Percentiles rank a stretch among this genome's conserved stretches.
phyloP scores from a whole-genome alignment of 805 yeast species.

The Priceomyces fermenticarens region DNA sequence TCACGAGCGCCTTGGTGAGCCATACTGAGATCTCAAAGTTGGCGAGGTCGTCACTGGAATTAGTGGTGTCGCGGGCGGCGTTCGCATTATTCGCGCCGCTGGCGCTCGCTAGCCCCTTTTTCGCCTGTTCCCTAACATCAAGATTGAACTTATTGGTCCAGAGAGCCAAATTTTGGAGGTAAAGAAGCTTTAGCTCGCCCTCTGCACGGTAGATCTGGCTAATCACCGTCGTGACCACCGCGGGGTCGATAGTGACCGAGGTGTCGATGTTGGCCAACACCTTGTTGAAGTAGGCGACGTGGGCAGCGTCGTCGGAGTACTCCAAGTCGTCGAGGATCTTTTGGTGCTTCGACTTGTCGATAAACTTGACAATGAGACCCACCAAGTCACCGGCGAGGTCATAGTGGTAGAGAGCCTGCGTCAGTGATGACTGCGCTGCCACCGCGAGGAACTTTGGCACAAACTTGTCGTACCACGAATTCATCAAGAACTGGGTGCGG shows the following conservation, averaged over 20 bases:
- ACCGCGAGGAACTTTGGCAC: conserved; percentile 34
- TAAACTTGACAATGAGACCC: conserved; percentile 38
- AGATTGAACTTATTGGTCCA: conserved; percentile 45
- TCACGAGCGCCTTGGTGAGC: conserved; percentile 67
- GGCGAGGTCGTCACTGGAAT: too few relatives aligned
- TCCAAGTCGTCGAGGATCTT: conserved; percentile 34
- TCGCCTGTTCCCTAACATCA: background rate
- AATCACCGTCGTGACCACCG: conserved; percentile 8
- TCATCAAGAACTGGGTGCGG: conserved; percentile 33
- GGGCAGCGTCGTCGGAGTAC: conserved; percentile 5
- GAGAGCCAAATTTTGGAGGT: conserved; percentile 54
- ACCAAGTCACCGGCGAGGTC: conserved; percentile 42
- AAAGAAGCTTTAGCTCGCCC: conserved; percentile 43
- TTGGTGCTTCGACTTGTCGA: conserved; percentile 45
- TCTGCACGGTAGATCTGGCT: conserved; percentile 6
- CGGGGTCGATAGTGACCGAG: conserved; percentile 16
- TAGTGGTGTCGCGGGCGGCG: too few relatives aligned
- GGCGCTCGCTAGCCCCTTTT: background rate
- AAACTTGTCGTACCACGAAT: conserved; percentile 42
- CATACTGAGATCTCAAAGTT: conserved; percentile 60
- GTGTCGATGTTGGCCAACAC: conserved; percentile 55
- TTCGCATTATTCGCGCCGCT: too few relatives aligned
- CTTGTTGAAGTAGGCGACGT: conserved; percentile 40
- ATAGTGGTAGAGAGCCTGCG: conserved; percentile 12
- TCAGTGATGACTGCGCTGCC: too few relatives aligned